These are phyloP conservation scores for Stropharia rugosoannulata DNA, from an alignment of 768 basidiomycete species.

Conservation along the genomic window DNA sequence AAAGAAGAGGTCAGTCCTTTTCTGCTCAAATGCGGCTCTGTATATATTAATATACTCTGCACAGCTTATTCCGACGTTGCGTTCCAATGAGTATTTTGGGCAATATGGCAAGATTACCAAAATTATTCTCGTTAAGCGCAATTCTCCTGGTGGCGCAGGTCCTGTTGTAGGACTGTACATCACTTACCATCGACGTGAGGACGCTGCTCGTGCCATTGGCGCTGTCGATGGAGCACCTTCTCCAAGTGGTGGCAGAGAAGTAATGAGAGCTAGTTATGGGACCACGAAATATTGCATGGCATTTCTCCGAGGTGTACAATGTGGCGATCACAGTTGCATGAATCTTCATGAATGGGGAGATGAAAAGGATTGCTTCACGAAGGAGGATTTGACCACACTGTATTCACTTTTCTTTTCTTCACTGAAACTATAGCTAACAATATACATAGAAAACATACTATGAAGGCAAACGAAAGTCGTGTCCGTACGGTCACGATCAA, in stretches of 20 bases:
- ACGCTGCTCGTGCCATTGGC: constrained; percentile 89
- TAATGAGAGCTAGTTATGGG: constrained; percentile 92
- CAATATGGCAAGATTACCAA: constrained; percentile 98
- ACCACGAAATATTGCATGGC: constrained; percentile 98
- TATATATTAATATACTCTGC: constrained; percentile 6
- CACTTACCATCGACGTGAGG: constrained; percentile 91
- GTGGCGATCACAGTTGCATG: constrained; percentile 89
- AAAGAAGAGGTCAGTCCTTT: constrained; percentile 83
- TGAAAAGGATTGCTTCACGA: constrained; percentile 96
- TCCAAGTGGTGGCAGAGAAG: constrained; percentile 84
- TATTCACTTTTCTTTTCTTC: constrained; percentile 29
- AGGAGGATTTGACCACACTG: constrained; percentile 94
- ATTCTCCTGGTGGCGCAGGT: constrained; percentile 65
- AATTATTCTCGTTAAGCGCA: constrained; percentile 90
- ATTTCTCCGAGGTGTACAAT: constrained; percentile 83
- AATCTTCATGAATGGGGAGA: constrained; percentile 98
- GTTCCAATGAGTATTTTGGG: constrained; percentile 96
- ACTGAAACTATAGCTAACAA: constrained; percentile 10
- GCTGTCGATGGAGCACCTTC: constrained; percentile 92
- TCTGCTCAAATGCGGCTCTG: constrained; percentile 10
- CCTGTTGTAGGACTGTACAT: constrained; percentile 94
- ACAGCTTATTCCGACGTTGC: constrained; percentile 87
- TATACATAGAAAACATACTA: constrained; percentile 77
- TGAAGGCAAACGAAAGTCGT: constrained; percentile 83
- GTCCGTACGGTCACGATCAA: constrained; percentile 48